Evolutionary conservation across 106 monocot species (phyloP).

Genomic region (Dendrobium chrysotoxum): DNA sequence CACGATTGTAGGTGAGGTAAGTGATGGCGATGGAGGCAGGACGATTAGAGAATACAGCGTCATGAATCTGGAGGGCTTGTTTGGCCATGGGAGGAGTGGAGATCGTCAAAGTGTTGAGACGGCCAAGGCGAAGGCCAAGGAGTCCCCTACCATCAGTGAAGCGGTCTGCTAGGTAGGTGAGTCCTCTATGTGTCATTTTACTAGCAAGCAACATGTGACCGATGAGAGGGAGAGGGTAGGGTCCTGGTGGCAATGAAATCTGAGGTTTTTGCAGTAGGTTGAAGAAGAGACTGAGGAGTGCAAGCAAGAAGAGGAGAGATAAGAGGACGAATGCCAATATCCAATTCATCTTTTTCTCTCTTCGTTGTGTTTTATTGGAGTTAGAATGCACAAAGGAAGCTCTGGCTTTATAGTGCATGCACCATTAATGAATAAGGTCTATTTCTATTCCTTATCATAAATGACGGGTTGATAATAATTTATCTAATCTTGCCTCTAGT

Average conservation of each 20-base stretch:
- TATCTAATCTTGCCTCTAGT: no score
- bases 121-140: conserved; percentile 57
- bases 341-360: no score
- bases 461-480: no score
- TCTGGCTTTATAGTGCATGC: no score
- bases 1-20: conserved; percentile 77
- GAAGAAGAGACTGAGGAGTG: no score
- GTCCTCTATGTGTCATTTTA: conserved; percentile 70
- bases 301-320: no score
- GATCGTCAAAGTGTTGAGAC: conserved; percentile 39
- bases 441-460: no score
- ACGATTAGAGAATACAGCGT: conserved; percentile 57
- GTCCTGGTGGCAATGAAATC: conserved; percentile 49
- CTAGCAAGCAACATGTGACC: conserved; percentile 58
- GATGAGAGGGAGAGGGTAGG: conserved; percentile 44
- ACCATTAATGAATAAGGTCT: no score
- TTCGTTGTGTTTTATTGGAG: no score
- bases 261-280: no score
- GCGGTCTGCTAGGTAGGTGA: conserved; percentile 40
- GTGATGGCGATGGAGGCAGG: conserved; percentile 53
- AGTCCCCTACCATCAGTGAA: conserved; percentile 41
- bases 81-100: conserved; percentile 66
- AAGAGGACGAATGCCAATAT: no score
- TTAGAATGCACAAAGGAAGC: no score
- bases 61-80: conserved; percentile 60